Base-by-base conservation (phyloP, 139 green algal genomes). In the Nannochloris sp. region DNA sequence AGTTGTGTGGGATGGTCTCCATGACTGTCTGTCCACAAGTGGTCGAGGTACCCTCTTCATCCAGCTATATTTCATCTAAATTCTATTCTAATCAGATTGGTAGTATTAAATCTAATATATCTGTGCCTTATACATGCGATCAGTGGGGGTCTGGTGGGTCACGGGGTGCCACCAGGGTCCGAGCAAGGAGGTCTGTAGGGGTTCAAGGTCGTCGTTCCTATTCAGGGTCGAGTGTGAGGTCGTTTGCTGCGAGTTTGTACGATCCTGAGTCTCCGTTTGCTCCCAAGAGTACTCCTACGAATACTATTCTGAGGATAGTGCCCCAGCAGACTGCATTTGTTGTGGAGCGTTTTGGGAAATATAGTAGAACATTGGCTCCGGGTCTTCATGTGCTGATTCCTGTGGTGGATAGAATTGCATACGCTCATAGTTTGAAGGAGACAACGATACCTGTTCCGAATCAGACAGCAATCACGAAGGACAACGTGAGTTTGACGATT, bases 401-500 rank as follows among this genome's bases (percentile, higher is more conserved):
- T 0, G 10, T 95, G 51, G 88, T 94, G 6, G 88, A 95, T 62
- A 72, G 73, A 2, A 87, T 95, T 20, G 84, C 85, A 0, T 96
- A 94, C 63, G 79, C 89, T 6, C 89, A 95, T 75, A 78, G 53
- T 11, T 70, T 96, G 43, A 95, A 95, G 73, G 92, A 97, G 70
- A 62, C 88, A 59, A 81, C 92, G 9, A 93, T 96, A 49, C 83
- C 77, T 1, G 80, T 89, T 37, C 82, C 82, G 8, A 86, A 93
- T 61, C 91, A 97, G 72, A 87, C 80, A 0, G 93, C 93, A 28
- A 96, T 98, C 67, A 98, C 92, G 0, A 91, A 88, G 64, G 86
- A 98, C 76, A 98, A 98, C 72, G 93, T 98, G 10, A 87, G 76
- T 44, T 90, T 98, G 49, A 88, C 76, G 30, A 98, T 98, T 62